Percentiles rank a stretch among this genome's conserved stretches.
phyloP scores from a whole-genome alignment of 306 rosid genomes.

The Fagus sylvatica region DNA sequence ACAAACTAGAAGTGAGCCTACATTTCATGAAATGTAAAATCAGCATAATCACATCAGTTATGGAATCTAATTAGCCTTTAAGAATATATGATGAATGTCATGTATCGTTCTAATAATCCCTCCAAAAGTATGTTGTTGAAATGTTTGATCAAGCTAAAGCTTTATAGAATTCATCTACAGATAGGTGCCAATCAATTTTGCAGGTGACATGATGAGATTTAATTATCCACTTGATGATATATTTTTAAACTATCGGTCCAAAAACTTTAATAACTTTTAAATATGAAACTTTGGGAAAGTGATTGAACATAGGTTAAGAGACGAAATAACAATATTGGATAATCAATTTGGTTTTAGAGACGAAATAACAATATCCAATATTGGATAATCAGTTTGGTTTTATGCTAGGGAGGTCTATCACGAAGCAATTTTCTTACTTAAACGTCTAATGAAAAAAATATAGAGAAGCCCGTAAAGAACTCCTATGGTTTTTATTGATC shows the following conservation, averaged over 20 bases:
- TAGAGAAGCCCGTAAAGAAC: too few species aligned
- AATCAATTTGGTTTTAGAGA: too few species aligned
- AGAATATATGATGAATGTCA: neutral
- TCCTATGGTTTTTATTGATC: too few species aligned
- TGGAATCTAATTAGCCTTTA: neutral
- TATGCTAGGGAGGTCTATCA: too few species aligned
- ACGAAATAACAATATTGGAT: too few species aligned
- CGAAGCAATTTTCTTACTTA: too few species aligned
- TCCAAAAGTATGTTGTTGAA: neutral
- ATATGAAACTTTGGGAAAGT: too few species aligned
- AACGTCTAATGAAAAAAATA: too few species aligned
- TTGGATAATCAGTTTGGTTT: too few species aligned
- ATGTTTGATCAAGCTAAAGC: neutral
- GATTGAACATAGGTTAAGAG: too few species aligned
- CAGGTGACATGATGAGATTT: neutral
- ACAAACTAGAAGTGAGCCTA: neutral
- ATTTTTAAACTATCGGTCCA: neutral
- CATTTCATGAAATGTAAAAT: neutral
- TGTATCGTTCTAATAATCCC: neutral
- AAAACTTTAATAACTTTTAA: neutral
- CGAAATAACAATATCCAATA: too few species aligned
- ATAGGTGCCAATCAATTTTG: neutral
- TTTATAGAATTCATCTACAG: neutral
- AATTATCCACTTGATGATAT: neutral
- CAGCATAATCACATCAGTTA: neutral